Evolutionary conservation across 306 rosid genomes (phyloP).

Genomic region (Medicago ruthenica): DNA sequence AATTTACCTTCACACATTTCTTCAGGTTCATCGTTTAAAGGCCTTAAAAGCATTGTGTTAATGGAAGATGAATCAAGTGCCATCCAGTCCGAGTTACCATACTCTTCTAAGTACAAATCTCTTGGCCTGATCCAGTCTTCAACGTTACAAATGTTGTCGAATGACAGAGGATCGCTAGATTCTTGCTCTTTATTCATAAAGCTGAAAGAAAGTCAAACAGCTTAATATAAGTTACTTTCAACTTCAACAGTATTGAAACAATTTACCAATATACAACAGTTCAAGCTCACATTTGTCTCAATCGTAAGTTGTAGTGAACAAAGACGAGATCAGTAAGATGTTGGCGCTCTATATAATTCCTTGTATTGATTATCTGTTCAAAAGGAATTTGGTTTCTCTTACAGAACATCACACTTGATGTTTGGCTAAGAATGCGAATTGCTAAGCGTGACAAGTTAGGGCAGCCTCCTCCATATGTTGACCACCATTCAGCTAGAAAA

Average conservation of each 20-base stretch:
- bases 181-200: conserved; percentile 59
- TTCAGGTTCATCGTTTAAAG: conserved; percentile 67
- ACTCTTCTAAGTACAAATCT: conserved; percentile 61
- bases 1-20: conserved; percentile 69
- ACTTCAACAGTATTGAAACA: conserved; percentile 30
- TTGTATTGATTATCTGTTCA: conserved; percentile 60
- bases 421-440: conserved; percentile 84
- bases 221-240: conserved; percentile 33
- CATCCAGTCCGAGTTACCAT: conserved; percentile 68
- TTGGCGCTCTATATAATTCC: conserved; percentile 79
- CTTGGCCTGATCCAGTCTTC: conserved; percentile 77
- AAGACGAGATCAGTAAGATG: conserved; percentile 79
- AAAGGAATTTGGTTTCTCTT: conserved; percentile 62
- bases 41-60: conserved; percentile 57
- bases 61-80: conserved; percentile 62
- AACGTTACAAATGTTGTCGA: conserved; percentile 49
- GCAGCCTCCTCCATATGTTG: conserved; percentile 90
- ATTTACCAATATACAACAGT: conserved; percentile 26
- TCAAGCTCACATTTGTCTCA: conserved; percentile 55
- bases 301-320: conserved; percentile 58
- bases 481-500: conserved; percentile 94
- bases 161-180: conserved; percentile 67
- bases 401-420: conserved; percentile 62
- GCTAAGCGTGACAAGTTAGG: conserved; percentile 86
- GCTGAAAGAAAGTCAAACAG: conserved; percentile 56